Base-by-base conservation (phyloP, 139 green algal genomes). In the Pedinophyceae sp. region DNA sequence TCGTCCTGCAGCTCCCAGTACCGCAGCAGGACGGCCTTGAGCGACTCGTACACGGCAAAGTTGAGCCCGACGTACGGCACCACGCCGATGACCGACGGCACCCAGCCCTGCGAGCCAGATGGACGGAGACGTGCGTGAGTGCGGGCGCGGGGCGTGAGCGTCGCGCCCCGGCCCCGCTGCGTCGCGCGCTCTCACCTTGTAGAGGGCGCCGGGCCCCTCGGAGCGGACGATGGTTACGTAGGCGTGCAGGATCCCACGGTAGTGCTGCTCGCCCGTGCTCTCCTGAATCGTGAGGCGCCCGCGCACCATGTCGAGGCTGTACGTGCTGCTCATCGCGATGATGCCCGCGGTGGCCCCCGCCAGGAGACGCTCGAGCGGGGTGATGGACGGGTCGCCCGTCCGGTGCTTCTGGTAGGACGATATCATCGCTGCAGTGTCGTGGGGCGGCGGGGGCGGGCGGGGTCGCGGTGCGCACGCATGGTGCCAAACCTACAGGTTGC, bases 61-160 rank as follows among this genome's bases (percentile, higher is more conserved):
- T 98, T 97, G 53, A 98, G 76, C 3, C 90, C 90, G 3, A 95
- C 89, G 62, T 98, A 98, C 4, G 90, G 90, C 15, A 98, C 67
- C 29, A 98, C 90, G 2, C 90, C 90, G 50, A 97, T 95, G 18
- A 98, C 90, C 30, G 65, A 84, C 2, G 90, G 90, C 61, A 98
- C 65, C 88, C 91, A 97, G 24, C 90, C 90, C n/a, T n/a, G n/a
- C n/a, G n/a, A n/a, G n/a, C n/a, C n/a, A n/a, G n/a, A n/a, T n/a
- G n/a, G n/a, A n/a, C n/a, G n/a, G n/a, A n/a, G n/a, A n/a, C n/a
- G n/a, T n/a, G n/a, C n/a, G n/a, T n/a, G n/a, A n/a, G n/a, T n/a
- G n/a, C n/a, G n/a, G n/a, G n/a, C n/a, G n/a, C n/a, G n/a, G n/a
- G n/a, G n/a, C n/a, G n/a, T n/a, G n/a, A n/a, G n/a, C n/a, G n/a